Evolutionary conservation across 2,329 filamentous ascomycete genomes (phyloP), one percentile per base, ranked within the genome.

Genomic region (Diaporthe sp.): DNA sequence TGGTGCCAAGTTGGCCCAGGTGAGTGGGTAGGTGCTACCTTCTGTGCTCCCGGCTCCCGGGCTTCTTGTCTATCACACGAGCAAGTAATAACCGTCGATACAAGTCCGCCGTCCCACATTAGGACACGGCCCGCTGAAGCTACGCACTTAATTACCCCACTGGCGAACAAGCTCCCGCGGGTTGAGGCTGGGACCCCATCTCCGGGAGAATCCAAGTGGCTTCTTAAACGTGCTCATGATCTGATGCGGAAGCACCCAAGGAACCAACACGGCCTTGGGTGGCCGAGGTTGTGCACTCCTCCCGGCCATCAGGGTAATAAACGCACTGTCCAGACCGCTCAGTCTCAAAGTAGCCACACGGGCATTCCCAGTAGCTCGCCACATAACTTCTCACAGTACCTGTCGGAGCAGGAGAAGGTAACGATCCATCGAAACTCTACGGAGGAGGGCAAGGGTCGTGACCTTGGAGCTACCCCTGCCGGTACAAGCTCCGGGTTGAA

Each of bases 181-280:
- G 31, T 39, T 25, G 34, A 55, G 49, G 46, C 61, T 65, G 61
- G 49, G n/a, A 3, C 37, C 28, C 46, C n/a, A 69, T 69, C 34
- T 39, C 65, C 65, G 65, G 65, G 31, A 69, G 49, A 69, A 69
- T 69, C 34, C 49, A 55, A 69, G 49, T 42, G 34, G 65, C 65
- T 42, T 69, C 49, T 69, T 55, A 69, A 55, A 69, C 34, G 31
- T 69, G 65, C 65, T 69, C 65, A 69, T 69, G 65, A 69, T 69
- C 65, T 28, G 65, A 69, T 34, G 65, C 49, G 65, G 65, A 42
- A 28, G 49, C 31, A 55, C 49, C 31, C 34, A 53, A 42, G 49
- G 61, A 42, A 5, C 61, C 61, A 53, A 10, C 34, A 69, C 65
- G 65, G 65, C 34, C 34, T 69, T 42, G 46, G 65, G 17, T 8